Conservation (phyloP, 2,329 filamentous ascomycete species). For the Fonsecaea monophora region DNA sequence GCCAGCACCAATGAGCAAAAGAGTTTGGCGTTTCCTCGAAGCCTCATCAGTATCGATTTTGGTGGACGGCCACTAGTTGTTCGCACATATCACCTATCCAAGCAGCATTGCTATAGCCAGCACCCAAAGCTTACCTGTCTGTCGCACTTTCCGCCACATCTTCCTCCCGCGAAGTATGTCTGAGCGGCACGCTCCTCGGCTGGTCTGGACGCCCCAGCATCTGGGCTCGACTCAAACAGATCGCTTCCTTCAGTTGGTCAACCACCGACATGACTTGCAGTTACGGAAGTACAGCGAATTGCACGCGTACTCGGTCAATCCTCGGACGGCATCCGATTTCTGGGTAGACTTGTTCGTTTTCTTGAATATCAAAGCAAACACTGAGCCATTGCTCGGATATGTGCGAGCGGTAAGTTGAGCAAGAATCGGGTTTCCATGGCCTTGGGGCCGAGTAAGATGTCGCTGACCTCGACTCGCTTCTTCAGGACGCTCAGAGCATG, state of each 20-base stretch:
- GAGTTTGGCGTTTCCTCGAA: conserved; percentile 1
- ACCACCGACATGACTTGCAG: not conserved
- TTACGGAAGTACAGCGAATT: conserved; percentile 9
- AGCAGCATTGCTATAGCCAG: conserved; percentile 3
- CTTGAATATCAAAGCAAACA: conserved; percentile 4
- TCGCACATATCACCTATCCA: conserved; percentile 5
- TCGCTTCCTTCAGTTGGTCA: not conserved
- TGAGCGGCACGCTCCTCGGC: not conserved
- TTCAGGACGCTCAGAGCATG: conserved; percentile 5
- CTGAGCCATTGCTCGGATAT: conserved; percentile 3
- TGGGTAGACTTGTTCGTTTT: conserved; percentile 16
- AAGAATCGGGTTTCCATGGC: not conserved
- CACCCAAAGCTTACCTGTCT: not conserved
- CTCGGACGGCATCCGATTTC: conserved; percentile 7
- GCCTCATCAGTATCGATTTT: not conserved
- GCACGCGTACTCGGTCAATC: conserved; percentile 14
- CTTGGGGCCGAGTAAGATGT: not conserved
- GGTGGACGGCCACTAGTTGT: not conserved
- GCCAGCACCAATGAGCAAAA: not conserved
- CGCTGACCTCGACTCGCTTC: not conserved
- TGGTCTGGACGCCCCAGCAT: not conserved
- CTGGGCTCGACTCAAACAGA: conserved; percentile 9
- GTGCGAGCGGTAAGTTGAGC: conserved; percentile 1
- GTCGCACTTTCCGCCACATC: conserved; percentile 4
- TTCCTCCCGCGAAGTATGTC: not conserved